Evolutionary conservation across 2,329 filamentous ascomycete genomes (phyloP).

Genomic region (Ophioceras dolichostomum): DNA sequence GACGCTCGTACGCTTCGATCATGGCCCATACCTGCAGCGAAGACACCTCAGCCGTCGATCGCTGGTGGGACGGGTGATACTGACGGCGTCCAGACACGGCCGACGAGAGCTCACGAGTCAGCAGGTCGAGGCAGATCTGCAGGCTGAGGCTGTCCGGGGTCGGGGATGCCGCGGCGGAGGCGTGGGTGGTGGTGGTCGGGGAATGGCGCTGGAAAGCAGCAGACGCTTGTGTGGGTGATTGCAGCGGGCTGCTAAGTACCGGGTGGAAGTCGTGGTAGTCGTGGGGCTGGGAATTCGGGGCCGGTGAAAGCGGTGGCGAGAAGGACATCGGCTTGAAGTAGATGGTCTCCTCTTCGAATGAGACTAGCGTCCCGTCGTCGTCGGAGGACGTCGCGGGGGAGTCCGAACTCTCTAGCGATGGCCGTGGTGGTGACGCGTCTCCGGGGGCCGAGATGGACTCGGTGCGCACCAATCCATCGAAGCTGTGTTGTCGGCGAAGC

Average conservation of each 20-base stretch:
- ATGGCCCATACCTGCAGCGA: slow-evolving; percentile 41
- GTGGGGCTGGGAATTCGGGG: slow-evolving; percentile 16
- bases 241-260: no score
- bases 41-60: slow-evolving; percentile 21
- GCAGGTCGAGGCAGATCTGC: slow-evolving; percentile 37
- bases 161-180: slow-evolving; percentile 5
- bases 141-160: slow-evolving; percentile 26
- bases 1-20: slow-evolving; percentile 45
- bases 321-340: slow-evolving; percentile 33
- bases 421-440: no score
- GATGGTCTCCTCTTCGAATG: slow-evolving; percentile 31
- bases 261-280: slow-evolving; percentile 2
- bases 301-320: no score
- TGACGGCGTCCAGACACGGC: slow-evolving; percentile 14
- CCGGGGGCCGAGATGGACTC: no score
- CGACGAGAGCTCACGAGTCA: slow-evolving; percentile 35
- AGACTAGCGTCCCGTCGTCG: slow-evolving; percentile 32
- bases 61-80: slow-evolving; percentile 6
- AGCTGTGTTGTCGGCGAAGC: slow-evolving; percentile 3
- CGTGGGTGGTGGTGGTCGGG: not conserved
- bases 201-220: not conserved
- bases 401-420: no score
- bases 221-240: no score
- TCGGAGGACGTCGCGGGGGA: no score
- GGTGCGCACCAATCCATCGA: no score